Evolutionary conservation across 2,329 filamentous ascomycete species (phyloP), one percentile per base, ranked within the genome.

Genomic region (Aspergillus sp.): DNA sequence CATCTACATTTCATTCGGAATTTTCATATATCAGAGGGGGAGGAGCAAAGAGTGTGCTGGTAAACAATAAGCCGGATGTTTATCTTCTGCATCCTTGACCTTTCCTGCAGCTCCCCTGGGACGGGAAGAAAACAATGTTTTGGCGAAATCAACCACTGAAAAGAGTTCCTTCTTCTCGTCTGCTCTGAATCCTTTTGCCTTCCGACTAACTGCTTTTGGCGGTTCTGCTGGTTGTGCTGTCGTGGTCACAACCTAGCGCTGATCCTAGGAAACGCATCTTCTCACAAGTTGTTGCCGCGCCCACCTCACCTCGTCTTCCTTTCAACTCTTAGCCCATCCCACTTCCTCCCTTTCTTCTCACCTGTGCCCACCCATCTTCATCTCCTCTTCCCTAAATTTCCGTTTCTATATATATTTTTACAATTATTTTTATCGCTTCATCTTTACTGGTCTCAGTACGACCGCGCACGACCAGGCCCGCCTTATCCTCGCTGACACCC

Each of bases 241-340:
- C 18, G 39, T 52, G 45, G 44, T 41, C 36, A 48, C 42, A 34
- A 45, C 24, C 49, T 57, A 49, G 55, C 55, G 55, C 55, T 57
- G 55, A 57, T 57, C 50, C 43, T 49, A 38, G 20, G 20, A 50
- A 39, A 36, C 34, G 15, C 24, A 41, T 15, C 22, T 32, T 52
- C 36, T 47, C 42, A 22, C 51, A 48, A 39, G 34, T 42, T 47
- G 39, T 56, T 57, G 55, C 55, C 55, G 56, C 51, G 39, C 39
- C 50, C 55, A 48, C 44, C 26, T 30, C 55, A 48, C 44, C 26
- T 30, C 26, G 26, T 30, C 26, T 17, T 52, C 41, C 15, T 41
- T 43, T 53, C 48, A 13, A 3, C 47, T 53, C 42, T 24, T 50
- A 32, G 17, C 49, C 36, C 52, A 47, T 55, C 47, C 56, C 48